A percentile compares a stretch with the other conserved stretches of the same genome.
These are phyloP conservation scores for Malbranchea cinnamomea DNA, from an alignment of 2,329 filamentous ascomycete genomes.

Conservation along the genomic window DNA sequence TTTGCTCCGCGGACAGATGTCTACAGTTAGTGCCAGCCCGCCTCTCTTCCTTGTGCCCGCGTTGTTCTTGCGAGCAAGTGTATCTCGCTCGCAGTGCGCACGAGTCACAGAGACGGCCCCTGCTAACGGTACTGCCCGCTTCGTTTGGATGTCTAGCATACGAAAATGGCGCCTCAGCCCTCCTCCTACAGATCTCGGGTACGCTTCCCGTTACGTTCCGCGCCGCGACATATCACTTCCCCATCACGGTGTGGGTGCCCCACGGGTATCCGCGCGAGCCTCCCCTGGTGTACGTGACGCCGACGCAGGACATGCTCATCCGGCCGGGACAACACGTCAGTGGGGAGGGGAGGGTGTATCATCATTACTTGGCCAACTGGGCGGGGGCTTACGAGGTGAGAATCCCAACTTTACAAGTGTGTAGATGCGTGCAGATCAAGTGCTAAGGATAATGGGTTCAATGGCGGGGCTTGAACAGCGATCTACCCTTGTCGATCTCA, in stretches of 20 bases:
- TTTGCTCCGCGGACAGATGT: conserved; percentile 82
- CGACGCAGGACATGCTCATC: conserved; percentile 76
- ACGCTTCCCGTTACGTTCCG: conserved; percentile 87
- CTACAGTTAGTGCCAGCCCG: conserved; percentile 53
- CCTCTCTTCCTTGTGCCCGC: not conserved
- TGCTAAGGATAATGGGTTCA: not conserved
- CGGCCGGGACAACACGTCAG: conserved; percentile 90
- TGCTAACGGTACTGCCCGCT: not conserved
- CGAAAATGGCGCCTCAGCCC: conserved; percentile 70
- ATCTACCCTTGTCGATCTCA: conserved; percentile 68
- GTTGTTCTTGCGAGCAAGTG: too few species aligned
- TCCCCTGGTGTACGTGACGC: conserved; percentile 77
- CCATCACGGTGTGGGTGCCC: conserved; percentile 83
- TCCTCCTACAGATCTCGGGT: conserved; percentile 73
- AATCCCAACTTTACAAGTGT: conserved; percentile 13
- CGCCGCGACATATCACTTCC: conserved; percentile 78
- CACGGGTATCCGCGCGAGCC: conserved; percentile 76
- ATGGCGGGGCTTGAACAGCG: conserved; percentile 37
- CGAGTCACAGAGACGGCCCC: too few species aligned
- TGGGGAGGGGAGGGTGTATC: conserved; percentile 82
- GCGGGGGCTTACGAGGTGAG: conserved; percentile 76
- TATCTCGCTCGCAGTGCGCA: too few species aligned
- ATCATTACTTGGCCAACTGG: conserved; percentile 90
- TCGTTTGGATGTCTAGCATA: conserved; percentile 45
- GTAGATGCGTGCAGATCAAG: not conserved